A percentile compares a stretch with the other conserved stretches of the same genome.
These are phyloP conservation scores for Triadica sebifera DNA, from an alignment of 345 rosid genomes.

Conservation along the genomic window DNA sequence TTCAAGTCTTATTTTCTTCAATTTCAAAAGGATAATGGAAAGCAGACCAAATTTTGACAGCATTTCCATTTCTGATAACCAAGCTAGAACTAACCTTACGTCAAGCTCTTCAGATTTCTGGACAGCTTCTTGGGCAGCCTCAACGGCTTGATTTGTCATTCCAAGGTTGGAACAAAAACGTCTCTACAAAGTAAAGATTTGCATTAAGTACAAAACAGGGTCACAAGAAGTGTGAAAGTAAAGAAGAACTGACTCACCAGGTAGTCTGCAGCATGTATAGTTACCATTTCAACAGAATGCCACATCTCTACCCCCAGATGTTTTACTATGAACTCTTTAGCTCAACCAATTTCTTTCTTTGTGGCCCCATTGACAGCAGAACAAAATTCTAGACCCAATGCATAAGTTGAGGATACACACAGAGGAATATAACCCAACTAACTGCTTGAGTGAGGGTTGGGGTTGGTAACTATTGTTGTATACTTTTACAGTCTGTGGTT, in stretches of 20 bases:
- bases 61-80: neutral
- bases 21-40: neutral
- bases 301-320: slow-evolving; percentile 54
- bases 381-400: slow-evolving; percentile 41
- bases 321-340: slow-evolving; percentile 53
- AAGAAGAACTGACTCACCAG: slow-evolving; percentile 34
- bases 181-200: slow-evolving; percentile 32
- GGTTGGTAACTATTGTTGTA: neutral
- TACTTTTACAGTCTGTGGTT: slow-evolving; percentile 51
- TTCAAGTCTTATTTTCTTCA: neutral
- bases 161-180: slow-evolving; percentile 58
- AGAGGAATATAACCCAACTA: slow-evolving; percentile 12
- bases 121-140: slow-evolving; percentile 59
- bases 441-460: neutral
- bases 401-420: slow-evolving; percentile 10
- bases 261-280: slow-evolving; percentile 57
- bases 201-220: neutral
- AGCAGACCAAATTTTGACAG: neutral
- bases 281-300: slow-evolving; percentile 51
- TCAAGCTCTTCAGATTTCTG: too few species aligned
- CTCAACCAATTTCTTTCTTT: slow-evolving; percentile 54
- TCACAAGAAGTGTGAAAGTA: neutral
- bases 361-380: slow-evolving; percentile 50
- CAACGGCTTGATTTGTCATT: slow-evolving; percentile 52
- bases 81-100: slow-evolving; percentile 41